phyloP scores from a whole-genome alignment of 257 asterid species.

The Phtheirospermum japonicum region DNA sequence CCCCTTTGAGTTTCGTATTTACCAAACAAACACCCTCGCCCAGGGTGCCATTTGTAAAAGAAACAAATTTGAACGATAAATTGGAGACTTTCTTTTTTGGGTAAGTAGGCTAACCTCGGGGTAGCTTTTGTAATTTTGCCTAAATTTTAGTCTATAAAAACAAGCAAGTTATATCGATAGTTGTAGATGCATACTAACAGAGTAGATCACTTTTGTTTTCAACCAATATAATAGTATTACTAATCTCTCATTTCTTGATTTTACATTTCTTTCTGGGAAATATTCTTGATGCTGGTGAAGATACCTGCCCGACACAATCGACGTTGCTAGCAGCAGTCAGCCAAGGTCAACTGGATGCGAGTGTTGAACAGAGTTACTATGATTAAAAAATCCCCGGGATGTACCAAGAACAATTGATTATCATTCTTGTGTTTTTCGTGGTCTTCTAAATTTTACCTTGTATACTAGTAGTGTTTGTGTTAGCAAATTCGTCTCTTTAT shows the following conservation, averaged over 20 bases:
- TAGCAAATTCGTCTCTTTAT: constrained; percentile 14
- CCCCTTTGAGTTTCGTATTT: neutral
- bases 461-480: constrained; percentile 24
- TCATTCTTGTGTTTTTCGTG: constrained; percentile 23
- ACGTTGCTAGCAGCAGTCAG: constrained; percentile 50
- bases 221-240: neutral
- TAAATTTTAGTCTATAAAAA: no score
- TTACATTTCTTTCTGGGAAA: constrained; percentile 9
- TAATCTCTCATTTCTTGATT: constrained; percentile 18
- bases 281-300: constrained; percentile 32
- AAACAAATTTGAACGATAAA: neutral
- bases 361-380: constrained; percentile 33
- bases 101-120: no score
- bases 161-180: no score
- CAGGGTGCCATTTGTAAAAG: neutral
- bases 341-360: constrained; percentile 62
- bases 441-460: constrained; percentile 4
- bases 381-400: constrained; percentile 7
- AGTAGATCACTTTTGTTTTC: neutral
- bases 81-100: neutral
- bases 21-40: neutral
- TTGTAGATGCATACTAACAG: neutral
- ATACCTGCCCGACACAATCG: constrained; percentile 59
- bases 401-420: neutral
- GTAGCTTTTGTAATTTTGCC: no score